phyloP scores from a whole-genome alignment of 768 basidiomycete genomes.

The Psilocybe cubensis region DNA sequence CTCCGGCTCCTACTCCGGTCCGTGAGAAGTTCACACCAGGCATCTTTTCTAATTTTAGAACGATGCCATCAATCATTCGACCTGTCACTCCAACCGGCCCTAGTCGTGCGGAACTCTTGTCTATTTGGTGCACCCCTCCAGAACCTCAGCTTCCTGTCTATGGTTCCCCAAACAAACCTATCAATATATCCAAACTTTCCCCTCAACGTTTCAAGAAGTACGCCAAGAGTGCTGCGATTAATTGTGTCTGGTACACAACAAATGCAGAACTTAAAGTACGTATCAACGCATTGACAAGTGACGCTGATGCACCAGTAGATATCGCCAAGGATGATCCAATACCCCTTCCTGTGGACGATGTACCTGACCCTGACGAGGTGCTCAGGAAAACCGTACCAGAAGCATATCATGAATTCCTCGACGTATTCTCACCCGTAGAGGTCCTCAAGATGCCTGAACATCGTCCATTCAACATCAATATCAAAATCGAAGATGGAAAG shows the following conservation, averaged over 20 bases:
- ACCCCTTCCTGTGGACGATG: background rate
- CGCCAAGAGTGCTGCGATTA: constrained; percentile 16
- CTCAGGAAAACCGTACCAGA: constrained; percentile 13
- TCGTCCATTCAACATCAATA: constrained; percentile 35
- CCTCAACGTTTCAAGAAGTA: constrained; percentile 22
- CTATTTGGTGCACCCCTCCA: background rate
- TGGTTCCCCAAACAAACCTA: background rate
- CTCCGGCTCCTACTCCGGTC: too few species aligned
- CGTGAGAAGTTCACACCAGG: too few species aligned
- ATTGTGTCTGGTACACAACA: background rate
- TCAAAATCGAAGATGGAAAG: constrained; percentile 35
- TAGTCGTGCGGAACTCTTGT: background rate
- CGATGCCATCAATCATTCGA: background rate
- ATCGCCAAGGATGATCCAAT: background rate
- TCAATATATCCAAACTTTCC: constrained; percentile 17
- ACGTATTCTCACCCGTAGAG: constrained; percentile 26
- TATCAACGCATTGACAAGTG: background rate
- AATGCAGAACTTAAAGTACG: background rate
- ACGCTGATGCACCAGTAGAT: background rate
- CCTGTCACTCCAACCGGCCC: background rate
- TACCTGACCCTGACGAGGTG: constrained; percentile 2
- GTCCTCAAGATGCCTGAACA: constrained; percentile 33
- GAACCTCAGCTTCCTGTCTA: background rate
- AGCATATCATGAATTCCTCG: constrained; percentile 30
- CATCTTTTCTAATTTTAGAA: background rate